phyloP scores from a whole-genome alignment of 2,329 filamentous ascomycete genomes.

The Exophiala oligosperma region DNA sequence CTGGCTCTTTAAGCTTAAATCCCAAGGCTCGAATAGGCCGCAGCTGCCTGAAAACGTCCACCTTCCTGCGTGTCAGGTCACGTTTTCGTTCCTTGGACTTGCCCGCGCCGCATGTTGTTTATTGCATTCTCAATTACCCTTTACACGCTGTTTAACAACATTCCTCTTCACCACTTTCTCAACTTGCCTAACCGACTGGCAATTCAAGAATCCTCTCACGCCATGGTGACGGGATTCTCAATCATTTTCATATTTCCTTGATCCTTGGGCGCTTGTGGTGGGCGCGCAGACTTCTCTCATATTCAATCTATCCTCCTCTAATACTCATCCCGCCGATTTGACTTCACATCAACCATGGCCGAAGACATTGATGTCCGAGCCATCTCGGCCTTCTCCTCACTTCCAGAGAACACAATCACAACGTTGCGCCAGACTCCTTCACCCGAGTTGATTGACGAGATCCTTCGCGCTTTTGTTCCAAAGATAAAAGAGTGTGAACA shows the following conservation, averaged over 20 bases:
- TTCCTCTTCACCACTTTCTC: slow-evolving; percentile 2
- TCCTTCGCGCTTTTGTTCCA: slow-evolving; percentile 71
- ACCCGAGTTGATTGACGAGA: slow-evolving; percentile 70
- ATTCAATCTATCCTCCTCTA: neutral
- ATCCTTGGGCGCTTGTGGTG: slow-evolving; percentile 11
- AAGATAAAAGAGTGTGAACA: slow-evolving; percentile 83
- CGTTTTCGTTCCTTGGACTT: slow-evolving; percentile 13
- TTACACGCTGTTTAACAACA: neutral
- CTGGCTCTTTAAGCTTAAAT: slow-evolving; percentile 8
- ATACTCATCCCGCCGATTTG: neutral
- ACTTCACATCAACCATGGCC: slow-evolving; percentile 48
- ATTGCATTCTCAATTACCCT: slow-evolving; percentile 1
- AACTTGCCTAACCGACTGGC: slow-evolving; percentile 9
- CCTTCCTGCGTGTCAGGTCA: slow-evolving; percentile 2
- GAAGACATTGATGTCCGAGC: slow-evolving; percentile 59
- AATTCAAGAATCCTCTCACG: slow-evolving; percentile 7
- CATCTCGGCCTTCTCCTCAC: slow-evolving; percentile 58
- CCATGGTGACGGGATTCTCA: slow-evolving; percentile 14
- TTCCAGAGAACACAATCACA: slow-evolving; percentile 57
- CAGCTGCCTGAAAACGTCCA: neutral
- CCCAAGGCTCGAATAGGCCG: neutral
- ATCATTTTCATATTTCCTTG: slow-evolving; percentile 8
- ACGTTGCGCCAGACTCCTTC: slow-evolving; percentile 63
- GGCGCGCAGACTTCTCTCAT: slow-evolving; percentile 3
- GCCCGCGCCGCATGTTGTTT: slow-evolving; percentile 9